phyloP scores from a whole-genome alignment of 345 rosid genomes.

The Lumnitzera littorea region DNA sequence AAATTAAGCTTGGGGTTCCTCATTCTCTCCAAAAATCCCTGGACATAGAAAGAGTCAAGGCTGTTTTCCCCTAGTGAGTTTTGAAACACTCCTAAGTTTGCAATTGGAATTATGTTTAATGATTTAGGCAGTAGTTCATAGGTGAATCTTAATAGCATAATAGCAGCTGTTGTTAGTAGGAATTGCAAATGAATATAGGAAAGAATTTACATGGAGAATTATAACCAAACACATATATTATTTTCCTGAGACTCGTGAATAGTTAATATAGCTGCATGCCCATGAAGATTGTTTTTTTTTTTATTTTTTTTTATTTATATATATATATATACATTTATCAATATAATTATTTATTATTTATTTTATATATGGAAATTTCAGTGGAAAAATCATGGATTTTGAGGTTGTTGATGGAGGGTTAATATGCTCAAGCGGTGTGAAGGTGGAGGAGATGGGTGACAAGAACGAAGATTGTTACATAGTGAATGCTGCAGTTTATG shows the following conservation, averaged over 20 bases:
- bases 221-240: too few relatives aligned
- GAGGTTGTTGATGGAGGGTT: constrained; percentile 87
- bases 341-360: too few relatives aligned
- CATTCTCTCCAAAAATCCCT: constrained; percentile 62
- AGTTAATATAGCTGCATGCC: neutral
- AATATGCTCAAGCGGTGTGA: constrained; percentile 76
- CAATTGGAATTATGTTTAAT: neutral
- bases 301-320: too few relatives aligned
- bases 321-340: too few relatives aligned
- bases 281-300: neutral
- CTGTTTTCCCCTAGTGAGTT: constrained; percentile 89
- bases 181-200: too few relatives aligned
- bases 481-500: constrained; percentile 78
- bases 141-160: too few relatives aligned
- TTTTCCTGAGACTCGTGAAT: too few relatives aligned
- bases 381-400: constrained; percentile 56
- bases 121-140: too few relatives aligned
- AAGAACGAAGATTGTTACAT: constrained; percentile 82
- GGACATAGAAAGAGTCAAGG: constrained; percentile 60
- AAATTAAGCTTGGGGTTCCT: constrained; percentile 88
- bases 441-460: constrained; percentile 88
- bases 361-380: constrained; percentile 11
- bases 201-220: too few relatives aligned
- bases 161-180: too few relatives aligned
- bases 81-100: neutral